Base-by-base conservation (phyloP, 2,329 filamentous ascomycete genomes). In the Aspergillus tamarii region DNA sequence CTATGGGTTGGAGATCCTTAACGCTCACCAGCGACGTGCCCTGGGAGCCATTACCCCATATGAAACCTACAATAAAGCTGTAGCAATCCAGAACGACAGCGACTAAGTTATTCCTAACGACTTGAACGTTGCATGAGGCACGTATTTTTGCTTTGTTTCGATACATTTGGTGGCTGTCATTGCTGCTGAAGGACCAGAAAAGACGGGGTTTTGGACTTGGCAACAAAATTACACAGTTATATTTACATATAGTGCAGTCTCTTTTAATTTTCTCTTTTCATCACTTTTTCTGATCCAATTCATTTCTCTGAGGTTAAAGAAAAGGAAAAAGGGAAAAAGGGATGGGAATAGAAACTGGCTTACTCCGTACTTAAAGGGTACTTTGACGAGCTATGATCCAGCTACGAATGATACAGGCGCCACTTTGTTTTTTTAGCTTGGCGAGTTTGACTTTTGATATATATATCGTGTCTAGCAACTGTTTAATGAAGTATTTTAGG, bases 41-140 rank as follows among this genome's bases (percentile, higher is more conserved):
- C 84, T 99, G 45, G 94, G 94, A 62, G 91, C 93, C 8, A 84
- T 96, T 70, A 97, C 94, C 4, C 90, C 91, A 2, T 98, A 91
- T 77, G 91, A 95, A 53, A 91, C 89, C 1, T 96, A 94, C 77
- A 85, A 88, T 74, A 90, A 87, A 78, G 92, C 91, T 8, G 61
- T 79, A 26, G 83, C 82, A 58, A 75, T 73, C 21, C 73, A 77
- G 53, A 69, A 72, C 54, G 59, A 60, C 48, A 8, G 32, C 14
- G 30, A 55, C 12, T 55, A 23, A 8, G 16, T 23, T n/a, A 39
- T 7, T 39, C n/a, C n/a, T n/a, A n/a, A 39, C 2, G 32, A 39
- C 7, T 41, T 34, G 11, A 16, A 34, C 8, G 14, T 39, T 55
- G 52, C 52, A 39, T 55, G 12, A 16, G n/a, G 11, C 28, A 55